These are phyloP conservation scores for Amanita inopinata DNA, from an alignment of 768 basidiomycete species.

Conservation along the genomic window DNA sequence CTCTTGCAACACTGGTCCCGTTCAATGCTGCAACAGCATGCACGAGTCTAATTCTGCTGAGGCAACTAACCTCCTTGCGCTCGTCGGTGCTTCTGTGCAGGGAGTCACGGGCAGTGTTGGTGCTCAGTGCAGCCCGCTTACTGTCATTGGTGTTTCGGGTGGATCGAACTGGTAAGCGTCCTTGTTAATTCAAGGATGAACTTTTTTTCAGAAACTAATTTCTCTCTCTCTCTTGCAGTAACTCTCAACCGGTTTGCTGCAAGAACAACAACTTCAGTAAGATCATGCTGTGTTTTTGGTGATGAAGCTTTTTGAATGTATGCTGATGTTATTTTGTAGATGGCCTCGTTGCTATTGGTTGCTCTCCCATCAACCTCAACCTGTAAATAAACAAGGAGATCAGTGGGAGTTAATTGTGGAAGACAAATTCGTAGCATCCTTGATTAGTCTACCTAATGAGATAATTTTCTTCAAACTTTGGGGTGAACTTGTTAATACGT, in stretches of 20 bases:
- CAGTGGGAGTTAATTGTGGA: background rate
- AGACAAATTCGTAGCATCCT: too few relatives aligned
- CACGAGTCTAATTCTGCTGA: conserved; percentile 9
- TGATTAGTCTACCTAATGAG: too few relatives aligned
- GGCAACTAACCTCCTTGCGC: conserved; percentile 7
- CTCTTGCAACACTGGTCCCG: conserved; percentile 21
- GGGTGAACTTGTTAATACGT: too few relatives aligned
- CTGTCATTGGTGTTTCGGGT: conserved; percentile 15
- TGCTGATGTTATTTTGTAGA: conserved; percentile 10
- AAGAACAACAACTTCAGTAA: conserved; percentile 17
- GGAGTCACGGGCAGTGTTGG: conserved; percentile 14
- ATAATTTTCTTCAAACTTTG: too few relatives aligned
- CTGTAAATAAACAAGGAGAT: conserved; percentile 8
- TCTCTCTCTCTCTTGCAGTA: background rate
- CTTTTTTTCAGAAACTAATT: background rate
- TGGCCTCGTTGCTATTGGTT: conserved; percentile 19
- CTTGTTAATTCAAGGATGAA: background rate
- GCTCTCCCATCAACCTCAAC: conserved; percentile 21
- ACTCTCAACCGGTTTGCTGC: conserved; percentile 19
- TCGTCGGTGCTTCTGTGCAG: conserved; percentile 7
- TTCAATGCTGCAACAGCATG: conserved; percentile 20
- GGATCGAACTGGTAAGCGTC: conserved; percentile 13
- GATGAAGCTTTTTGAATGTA: background rate
- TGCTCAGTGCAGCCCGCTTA: conserved; percentile 17
- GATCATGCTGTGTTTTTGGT: conserved; percentile 1